Evolutionary conservation across 768 basidiomycete genomes (phyloP).

Genomic region (Daedalea quercina): DNA sequence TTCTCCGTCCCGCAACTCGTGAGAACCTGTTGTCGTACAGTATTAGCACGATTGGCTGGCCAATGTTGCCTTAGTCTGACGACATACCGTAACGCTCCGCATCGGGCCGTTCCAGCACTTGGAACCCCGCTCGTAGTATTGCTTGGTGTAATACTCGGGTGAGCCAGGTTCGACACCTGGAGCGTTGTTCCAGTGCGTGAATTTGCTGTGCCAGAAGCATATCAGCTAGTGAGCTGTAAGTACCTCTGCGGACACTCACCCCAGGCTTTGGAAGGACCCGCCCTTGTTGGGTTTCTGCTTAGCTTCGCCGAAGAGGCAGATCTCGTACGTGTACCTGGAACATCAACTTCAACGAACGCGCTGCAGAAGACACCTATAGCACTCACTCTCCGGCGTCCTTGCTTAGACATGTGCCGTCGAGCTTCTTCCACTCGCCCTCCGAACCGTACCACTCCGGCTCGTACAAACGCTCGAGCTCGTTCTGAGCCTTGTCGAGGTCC

Average conservation of each 20-base stretch:
- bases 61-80: background rate
- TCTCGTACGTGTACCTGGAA: constrained; percentile 83
- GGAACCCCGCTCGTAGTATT: constrained; percentile 77
- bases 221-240: background rate
- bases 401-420: constrained; percentile 74
- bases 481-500: constrained; percentile 46
- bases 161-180: constrained; percentile 50
- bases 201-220: constrained; percentile 43
- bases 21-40: constrained; percentile 47
- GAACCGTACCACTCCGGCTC: constrained; percentile 59
- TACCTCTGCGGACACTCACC: constrained; percentile 42
- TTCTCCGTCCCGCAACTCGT: constrained; percentile 86
- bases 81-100: constrained; percentile 66
- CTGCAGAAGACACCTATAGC: background rate
- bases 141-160: constrained; percentile 72
- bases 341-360: background rate
- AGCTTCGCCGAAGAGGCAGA: constrained; percentile 87
- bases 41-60: constrained; percentile 14
- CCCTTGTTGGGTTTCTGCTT: constrained; percentile 85
- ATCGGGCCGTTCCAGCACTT: constrained; percentile 97
- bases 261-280: constrained; percentile 69
- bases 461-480: constrained; percentile 62
- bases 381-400: constrained; percentile 89
- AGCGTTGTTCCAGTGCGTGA: constrained; percentile 72
- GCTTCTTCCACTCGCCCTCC: constrained; percentile 94